phyloP scores from a whole-genome alignment of 2,329 filamentous ascomycete genomes.

The Fusarium abutilonis region DNA sequence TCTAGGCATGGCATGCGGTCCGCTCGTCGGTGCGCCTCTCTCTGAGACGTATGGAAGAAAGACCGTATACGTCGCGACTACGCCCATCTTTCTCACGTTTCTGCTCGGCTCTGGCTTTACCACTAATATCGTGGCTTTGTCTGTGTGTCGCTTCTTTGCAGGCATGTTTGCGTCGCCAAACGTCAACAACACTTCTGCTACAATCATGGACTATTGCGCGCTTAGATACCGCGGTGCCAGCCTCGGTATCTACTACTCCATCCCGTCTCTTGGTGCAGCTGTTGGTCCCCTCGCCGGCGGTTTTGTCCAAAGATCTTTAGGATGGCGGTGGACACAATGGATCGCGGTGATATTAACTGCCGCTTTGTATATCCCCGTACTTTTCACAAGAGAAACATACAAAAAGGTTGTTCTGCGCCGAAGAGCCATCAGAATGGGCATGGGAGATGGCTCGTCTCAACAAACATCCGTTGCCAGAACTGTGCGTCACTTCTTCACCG shows the following conservation, averaged over 20 bases:
- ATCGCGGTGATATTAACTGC: constrained; percentile 15
- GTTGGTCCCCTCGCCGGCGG: constrained; percentile 19
- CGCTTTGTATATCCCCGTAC: constrained; percentile 15
- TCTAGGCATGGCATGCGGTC: constrained; percentile 33
- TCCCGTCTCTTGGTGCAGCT: constrained; percentile 23
- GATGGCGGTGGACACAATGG: constrained; percentile 36
- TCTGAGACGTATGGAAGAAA: constrained; percentile 30
- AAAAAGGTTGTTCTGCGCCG: constrained; percentile 23
- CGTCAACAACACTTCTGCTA: constrained; percentile 32
- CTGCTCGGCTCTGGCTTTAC: constrained; percentile 2
- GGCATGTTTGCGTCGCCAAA: constrained; percentile 34
- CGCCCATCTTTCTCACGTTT: constrained; percentile 24
- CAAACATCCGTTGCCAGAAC: constrained; percentile 9
- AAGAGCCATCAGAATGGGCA: constrained; percentile 20
- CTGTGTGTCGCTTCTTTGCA: constrained; percentile 25
- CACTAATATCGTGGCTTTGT: neutral
- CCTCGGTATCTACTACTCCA: constrained; percentile 30
- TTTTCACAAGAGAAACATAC: constrained; percentile 30
- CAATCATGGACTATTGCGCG: constrained; percentile 21
- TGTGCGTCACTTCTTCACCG: constrained; percentile 21
- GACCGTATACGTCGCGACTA: constrained; percentile 25
- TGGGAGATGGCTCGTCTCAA: constrained; percentile 27
- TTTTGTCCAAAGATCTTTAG: constrained; percentile 10
- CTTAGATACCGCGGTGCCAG: constrained; percentile 11
- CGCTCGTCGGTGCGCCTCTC: constrained; percentile 20